phyloP scores from a whole-genome alignment of 306 rosid genomes.

The Inga leiocalycina region DNA sequence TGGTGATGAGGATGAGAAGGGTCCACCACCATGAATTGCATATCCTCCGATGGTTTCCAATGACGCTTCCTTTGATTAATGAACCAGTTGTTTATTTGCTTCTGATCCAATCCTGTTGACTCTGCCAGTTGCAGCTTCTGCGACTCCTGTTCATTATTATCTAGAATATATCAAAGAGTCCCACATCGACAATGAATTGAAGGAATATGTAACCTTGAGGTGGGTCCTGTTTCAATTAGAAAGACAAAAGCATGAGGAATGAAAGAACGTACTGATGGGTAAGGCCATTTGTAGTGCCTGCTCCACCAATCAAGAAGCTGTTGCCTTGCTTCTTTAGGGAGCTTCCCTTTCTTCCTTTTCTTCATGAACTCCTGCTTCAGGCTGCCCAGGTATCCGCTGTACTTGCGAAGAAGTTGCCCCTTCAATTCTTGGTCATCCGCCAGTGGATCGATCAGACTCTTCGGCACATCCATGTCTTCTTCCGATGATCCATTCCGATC shows the following conservation, averaged over 20 bases:
- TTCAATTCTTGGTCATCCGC: conserved; percentile 86
- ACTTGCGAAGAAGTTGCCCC: conserved; percentile 81
- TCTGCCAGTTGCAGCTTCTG: conserved; percentile 92
- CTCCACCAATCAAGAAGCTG: conserved; percentile 98
- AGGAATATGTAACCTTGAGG: too few species aligned
- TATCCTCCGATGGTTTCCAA: conserved; percentile 97
- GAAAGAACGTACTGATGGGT: conserved; percentile 71
- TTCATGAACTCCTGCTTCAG: conserved; percentile 94
- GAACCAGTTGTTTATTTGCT: conserved; percentile 98
- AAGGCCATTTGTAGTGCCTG: conserved; percentile 96
- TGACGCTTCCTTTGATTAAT: conserved; percentile 94
- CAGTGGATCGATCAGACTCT: conserved; percentile 65
- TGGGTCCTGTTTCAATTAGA: too few species aligned
- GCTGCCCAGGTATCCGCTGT: conserved; percentile 90
- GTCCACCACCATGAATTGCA: conserved; percentile 97
- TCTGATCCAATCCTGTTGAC: conserved; percentile 89
- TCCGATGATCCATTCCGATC: conserved; percentile 72
- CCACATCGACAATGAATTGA: too few species aligned
- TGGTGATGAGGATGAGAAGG: conserved; percentile 84
- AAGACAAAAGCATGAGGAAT: neutral
- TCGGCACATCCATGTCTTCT: conserved; percentile 64
- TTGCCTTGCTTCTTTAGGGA: conserved; percentile 94
- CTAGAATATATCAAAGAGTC: too few species aligned
- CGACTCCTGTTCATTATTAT: conserved; percentile 59
- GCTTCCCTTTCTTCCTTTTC: conserved; percentile 94